Evolutionary conservation across 305 asterid species (phyloP).

Genomic region (Euphrasia arctica): DNA sequence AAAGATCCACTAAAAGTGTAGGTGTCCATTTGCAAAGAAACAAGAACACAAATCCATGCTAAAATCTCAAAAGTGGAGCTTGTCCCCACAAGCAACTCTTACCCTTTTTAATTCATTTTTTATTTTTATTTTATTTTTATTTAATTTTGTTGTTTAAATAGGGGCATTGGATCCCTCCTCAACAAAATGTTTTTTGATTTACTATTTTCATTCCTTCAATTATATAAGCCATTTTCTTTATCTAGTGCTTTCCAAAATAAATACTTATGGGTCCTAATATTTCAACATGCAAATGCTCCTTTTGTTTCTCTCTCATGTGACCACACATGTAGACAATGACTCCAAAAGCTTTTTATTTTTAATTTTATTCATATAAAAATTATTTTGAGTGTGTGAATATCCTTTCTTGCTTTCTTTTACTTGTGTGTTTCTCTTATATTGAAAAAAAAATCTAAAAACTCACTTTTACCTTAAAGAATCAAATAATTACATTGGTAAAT

Average conservation of each 20-base stretch:
- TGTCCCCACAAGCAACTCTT: slow-evolving; percentile 28
- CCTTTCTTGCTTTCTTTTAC: too few relatives aligned
- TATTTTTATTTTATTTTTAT: background rate
- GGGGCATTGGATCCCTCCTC: slow-evolving; percentile 36
- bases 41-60: slow-evolving; percentile 31
- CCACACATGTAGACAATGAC: slow-evolving; percentile 17
- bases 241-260: too few relatives aligned
- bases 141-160: background rate
- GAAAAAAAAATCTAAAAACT: too few relatives aligned
- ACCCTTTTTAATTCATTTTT: background rate
- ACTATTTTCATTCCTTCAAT: background rate
- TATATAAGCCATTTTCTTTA: too few relatives aligned
- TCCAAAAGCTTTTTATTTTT: too few relatives aligned
- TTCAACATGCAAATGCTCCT: slow-evolving; percentile 26
- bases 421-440: too few relatives aligned
- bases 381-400: too few relatives aligned
- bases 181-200: background rate
- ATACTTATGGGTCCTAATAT: background rate
- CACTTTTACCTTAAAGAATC: too few relatives aligned
- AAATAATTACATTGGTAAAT: too few relatives aligned
- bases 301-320: slow-evolving; percentile 26
- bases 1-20: slow-evolving; percentile 8
- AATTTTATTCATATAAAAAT: too few relatives aligned
- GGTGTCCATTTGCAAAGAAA: slow-evolving; percentile 32
- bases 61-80: slow-evolving; percentile 33